Conservation (phyloP, 306 rosid genomes). For the Cucumis melo region DNA sequence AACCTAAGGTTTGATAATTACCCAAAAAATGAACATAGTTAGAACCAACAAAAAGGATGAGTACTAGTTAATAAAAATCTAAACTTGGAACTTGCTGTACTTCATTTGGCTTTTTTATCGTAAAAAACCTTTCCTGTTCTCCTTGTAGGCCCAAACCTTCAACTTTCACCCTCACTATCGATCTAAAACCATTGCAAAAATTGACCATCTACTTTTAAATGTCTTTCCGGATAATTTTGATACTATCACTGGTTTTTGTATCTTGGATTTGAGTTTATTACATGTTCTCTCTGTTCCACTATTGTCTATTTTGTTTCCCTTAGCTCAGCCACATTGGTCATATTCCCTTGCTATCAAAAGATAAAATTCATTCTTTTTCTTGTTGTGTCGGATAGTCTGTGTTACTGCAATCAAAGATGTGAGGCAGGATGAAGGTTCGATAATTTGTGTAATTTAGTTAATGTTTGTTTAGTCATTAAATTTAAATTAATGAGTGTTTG, state of each 20-base stretch:
- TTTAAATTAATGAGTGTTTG: too few relatives aligned
- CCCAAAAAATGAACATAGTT: too few relatives aligned
- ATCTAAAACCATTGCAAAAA: neutral
- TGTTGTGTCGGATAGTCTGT: neutral
- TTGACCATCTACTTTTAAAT: neutral
- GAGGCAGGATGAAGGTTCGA: too few relatives aligned
- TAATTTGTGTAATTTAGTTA: too few relatives aligned
- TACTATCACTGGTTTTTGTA: neutral
- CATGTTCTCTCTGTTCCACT: neutral
- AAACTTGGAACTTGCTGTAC: neutral
- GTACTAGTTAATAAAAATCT: neutral
- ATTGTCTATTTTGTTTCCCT: neutral
- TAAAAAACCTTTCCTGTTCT: neutral
- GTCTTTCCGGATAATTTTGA: neutral
- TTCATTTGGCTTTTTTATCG: neutral
- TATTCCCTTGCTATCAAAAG: neutral
- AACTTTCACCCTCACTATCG: neutral
- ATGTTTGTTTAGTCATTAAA: too few relatives aligned
- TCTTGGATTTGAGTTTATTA: neutral
- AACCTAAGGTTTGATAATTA: neutral
- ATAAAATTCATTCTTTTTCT: neutral
- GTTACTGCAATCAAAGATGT: neutral
- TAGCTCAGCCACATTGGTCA: neutral
- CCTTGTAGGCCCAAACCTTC: neutral
- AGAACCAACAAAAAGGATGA: neutral